phyloP scores from a whole-genome alignment of 495 filamentous ascomycete genomes.

The Hyaloscypha variabilis region DNA sequence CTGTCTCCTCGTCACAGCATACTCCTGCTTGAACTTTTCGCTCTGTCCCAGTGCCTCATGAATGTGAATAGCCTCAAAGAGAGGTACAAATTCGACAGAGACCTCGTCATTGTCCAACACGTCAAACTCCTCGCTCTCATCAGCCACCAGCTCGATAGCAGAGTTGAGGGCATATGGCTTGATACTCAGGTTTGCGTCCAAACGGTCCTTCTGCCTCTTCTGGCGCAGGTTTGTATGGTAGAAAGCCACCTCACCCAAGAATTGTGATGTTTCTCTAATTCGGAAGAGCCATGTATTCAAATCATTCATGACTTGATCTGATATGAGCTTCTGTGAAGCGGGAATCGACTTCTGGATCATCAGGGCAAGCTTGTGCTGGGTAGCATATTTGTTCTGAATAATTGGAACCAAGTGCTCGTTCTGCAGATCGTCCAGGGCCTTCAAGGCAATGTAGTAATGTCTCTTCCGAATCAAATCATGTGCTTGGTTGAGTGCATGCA shows the following conservation, averaged over 20 bases:
- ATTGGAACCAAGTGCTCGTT: constrained; percentile 75
- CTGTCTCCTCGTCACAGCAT: constrained; percentile 82
- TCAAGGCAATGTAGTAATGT: constrained; percentile 92
- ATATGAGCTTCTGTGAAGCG: constrained; percentile 87
- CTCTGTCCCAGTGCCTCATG: constrained; percentile 92
- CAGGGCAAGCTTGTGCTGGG: constrained; percentile 92
- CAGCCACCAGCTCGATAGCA: constrained; percentile 90
- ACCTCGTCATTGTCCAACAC: constrained; percentile 92
- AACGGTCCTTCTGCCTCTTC: constrained; percentile 77
- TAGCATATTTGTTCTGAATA: constrained; percentile 67
- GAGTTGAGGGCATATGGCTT: constrained; percentile 90
- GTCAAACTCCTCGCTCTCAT: constrained; percentile 94
- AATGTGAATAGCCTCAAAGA: constrained; percentile 96
- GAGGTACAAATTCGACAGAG: constrained; percentile 89
- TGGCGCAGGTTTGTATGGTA: constrained; percentile 92
- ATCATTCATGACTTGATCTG: constrained; percentile 95
- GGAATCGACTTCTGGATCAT: constrained; percentile 95
- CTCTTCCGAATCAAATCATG: constrained; percentile 88
- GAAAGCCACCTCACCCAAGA: constrained; percentile 94
- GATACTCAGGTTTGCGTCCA: constrained; percentile 69
- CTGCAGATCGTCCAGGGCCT: constrained; percentile 92
- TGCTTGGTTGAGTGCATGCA: constrained; percentile 92
- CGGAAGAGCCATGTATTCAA: constrained; percentile 97
- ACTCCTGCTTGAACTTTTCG: constrained; percentile 87
- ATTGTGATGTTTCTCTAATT: constrained; percentile 93